phyloP scores from a whole-genome alignment of 2,329 filamentous ascomycete species.

The Cytospora paraplurivora region DNA sequence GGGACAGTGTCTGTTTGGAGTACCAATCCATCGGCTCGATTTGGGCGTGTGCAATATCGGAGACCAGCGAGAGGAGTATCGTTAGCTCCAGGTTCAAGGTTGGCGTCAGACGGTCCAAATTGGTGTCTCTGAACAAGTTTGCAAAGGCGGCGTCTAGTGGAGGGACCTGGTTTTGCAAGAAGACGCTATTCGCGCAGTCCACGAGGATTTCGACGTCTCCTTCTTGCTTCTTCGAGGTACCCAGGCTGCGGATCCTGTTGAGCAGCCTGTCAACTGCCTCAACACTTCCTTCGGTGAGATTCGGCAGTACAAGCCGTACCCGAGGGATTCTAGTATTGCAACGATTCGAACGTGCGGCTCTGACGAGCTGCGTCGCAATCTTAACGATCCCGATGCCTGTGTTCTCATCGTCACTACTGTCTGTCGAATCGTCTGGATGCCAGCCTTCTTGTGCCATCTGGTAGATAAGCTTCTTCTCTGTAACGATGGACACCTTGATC shows the following conservation, averaged over 20 bases:
- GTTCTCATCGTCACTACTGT: conserved; percentile 22
- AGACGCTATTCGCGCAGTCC: conserved; percentile 25
- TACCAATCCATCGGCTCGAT: conserved; percentile 28
- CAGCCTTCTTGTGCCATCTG: conserved; percentile 30
- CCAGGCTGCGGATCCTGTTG: conserved; percentile 16
- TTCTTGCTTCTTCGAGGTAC: conserved; percentile 21
- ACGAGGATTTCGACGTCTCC: conserved; percentile 25
- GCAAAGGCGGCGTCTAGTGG: conserved; percentile 20
- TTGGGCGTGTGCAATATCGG: conserved; percentile 27
- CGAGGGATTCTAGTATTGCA: conserved; percentile 27
- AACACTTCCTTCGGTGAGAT: conserved; percentile 18
- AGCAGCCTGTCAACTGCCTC: conserved; percentile 27
- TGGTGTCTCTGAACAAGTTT: conserved; percentile 27
- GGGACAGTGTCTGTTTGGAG: conserved; percentile 26
- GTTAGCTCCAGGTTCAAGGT: conserved; percentile 30
- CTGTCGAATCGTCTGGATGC: conserved; percentile 29
- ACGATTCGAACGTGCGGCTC: conserved; percentile 26
- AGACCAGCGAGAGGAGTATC: conserved; percentile 28
- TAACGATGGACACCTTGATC: conserved; percentile 27
- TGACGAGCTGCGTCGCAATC: conserved; percentile 24
- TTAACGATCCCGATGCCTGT: conserved; percentile 23
- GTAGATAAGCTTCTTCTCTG: conserved; percentile 26
- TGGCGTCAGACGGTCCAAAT: conserved; percentile 25
- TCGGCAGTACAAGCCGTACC: conserved; percentile 27
- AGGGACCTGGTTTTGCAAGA: conserved; percentile 21